These are phyloP conservation scores for Metarhizium anisopliae DNA, from an alignment of 2,329 filamentous ascomycete species.

Conservation along the genomic window DNA sequence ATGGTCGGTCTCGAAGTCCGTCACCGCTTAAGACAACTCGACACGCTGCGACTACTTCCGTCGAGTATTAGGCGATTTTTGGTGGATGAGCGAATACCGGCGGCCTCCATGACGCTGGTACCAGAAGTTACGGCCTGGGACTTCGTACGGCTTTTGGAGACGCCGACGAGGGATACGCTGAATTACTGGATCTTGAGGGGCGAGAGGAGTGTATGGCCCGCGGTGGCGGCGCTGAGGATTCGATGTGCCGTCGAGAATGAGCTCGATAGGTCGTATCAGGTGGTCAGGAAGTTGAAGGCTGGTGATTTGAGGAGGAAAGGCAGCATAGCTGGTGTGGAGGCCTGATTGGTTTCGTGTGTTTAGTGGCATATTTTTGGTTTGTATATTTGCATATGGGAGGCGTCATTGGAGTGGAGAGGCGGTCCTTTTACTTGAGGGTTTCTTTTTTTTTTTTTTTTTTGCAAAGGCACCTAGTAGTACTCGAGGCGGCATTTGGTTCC, in stretches of 20 bases:
- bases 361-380: neutral
- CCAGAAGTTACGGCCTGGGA: constrained; percentile 67
- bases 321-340: constrained; percentile 23
- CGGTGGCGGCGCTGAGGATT: constrained; percentile 71
- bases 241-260: constrained; percentile 81
- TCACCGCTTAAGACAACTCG: constrained; percentile 73
- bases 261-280: constrained; percentile 75
- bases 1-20: constrained; percentile 69
- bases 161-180: constrained; percentile 65
- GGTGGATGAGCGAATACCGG: constrained; percentile 74
- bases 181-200: constrained; percentile 81
- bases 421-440: no score
- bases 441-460: no score
- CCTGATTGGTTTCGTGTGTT: neutral
- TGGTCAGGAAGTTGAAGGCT: constrained; percentile 56
- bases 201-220: constrained; percentile 85
- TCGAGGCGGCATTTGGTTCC: neutral
- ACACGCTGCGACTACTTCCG: constrained; percentile 66
- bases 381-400: neutral
- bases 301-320: constrained; percentile 39
- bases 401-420: neutral
- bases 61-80: constrained; percentile 63
- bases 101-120: constrained; percentile 70
- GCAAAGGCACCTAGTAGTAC: neutral
- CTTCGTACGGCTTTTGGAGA: constrained; percentile 72